These are phyloP conservation scores for Capsella bursapastoris DNA, from an alignment of 345 rosid genomes.

Conservation along the genomic window DNA sequence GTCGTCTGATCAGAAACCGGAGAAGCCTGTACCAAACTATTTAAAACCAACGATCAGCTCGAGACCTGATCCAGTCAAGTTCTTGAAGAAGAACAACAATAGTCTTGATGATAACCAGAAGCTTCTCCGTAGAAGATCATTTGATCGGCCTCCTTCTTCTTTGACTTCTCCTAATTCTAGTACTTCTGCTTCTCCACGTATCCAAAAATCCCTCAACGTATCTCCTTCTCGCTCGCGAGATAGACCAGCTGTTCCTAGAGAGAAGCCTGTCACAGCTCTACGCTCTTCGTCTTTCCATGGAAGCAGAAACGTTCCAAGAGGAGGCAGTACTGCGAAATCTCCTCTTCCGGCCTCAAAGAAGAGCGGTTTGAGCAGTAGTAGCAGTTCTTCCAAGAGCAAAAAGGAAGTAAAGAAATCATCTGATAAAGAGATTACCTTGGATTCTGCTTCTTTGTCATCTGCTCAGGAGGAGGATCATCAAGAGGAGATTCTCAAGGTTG, in stretches of 20 bases:
- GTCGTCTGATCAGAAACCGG: conserved; percentile 40
- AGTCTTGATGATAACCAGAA: conserved; percentile 47
- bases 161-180: conserved; percentile 48
- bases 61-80: conserved; percentile 48
- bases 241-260: conserved; percentile 46
- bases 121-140: conserved; percentile 72
- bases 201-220: conserved; percentile 41
- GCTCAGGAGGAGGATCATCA: conserved; percentile 37
- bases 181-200: conserved; percentile 44
- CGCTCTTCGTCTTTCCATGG: conserved; percentile 53
- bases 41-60: conserved; percentile 69
- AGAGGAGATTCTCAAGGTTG: conserved; percentile 47
- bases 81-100: conserved; percentile 45
- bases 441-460: conserved; percentile 25
- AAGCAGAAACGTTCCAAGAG: conserved; percentile 42
- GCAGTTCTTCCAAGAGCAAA: conserved; percentile 24
- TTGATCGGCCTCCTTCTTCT: conserved; percentile 68
- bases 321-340: conserved; percentile 35
- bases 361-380: conserved; percentile 33
- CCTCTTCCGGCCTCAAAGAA: conserved; percentile 43
- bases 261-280: conserved; percentile 36
- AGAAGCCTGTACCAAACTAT: conserved; percentile 57
- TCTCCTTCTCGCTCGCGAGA: conserved; percentile 52
- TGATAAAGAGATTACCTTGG: conserved; percentile 33
- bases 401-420: conserved; percentile 29